phyloP scores from a whole-genome alignment of 2,329 filamentous ascomycete species.

The Fusarium devonianum region DNA sequence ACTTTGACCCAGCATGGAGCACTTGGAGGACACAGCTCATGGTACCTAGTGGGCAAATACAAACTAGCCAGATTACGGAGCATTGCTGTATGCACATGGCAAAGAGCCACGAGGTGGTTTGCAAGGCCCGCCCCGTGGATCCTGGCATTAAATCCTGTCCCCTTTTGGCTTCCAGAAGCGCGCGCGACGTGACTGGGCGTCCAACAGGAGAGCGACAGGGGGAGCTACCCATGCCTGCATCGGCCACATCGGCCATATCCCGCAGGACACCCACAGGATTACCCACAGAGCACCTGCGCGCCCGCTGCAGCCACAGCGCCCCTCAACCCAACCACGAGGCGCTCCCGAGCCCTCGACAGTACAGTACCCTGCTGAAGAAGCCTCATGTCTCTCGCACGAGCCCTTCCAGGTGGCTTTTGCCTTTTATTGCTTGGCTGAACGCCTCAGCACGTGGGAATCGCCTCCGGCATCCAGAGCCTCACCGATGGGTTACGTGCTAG shows the following conservation, averaged over 20 bases:
- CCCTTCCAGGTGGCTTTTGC: conserved; percentile 5
- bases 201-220: conserved; percentile 8
- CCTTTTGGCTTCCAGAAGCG: conserved; percentile 22
- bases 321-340: conserved; percentile 21
- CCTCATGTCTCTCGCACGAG: conserved; percentile 25
- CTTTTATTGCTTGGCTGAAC: not conserved
- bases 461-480: not conserved
- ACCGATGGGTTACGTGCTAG: not conserved
- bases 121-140: conserved; percentile 12
- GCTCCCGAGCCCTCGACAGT: conserved; percentile 1
- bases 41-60: no score
- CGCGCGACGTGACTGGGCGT: conserved; percentile 3
- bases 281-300: not conserved
- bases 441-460: not conserved
- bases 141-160: not conserved
- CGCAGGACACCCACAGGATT: not conserved
- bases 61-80: conserved; percentile 1
- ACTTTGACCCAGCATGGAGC: conserved; percentile 11
- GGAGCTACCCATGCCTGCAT: conserved; percentile 18
- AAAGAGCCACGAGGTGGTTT: conserved; percentile 18
- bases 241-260: not conserved
- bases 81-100: no score
- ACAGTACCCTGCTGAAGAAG: conserved; percentile 3
- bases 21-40: conserved; percentile 6
- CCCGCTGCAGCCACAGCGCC: conserved; percentile 16